Conservation (phyloP, 1,139 yeast genomes). For the Pneumocystis canis region DNA sequence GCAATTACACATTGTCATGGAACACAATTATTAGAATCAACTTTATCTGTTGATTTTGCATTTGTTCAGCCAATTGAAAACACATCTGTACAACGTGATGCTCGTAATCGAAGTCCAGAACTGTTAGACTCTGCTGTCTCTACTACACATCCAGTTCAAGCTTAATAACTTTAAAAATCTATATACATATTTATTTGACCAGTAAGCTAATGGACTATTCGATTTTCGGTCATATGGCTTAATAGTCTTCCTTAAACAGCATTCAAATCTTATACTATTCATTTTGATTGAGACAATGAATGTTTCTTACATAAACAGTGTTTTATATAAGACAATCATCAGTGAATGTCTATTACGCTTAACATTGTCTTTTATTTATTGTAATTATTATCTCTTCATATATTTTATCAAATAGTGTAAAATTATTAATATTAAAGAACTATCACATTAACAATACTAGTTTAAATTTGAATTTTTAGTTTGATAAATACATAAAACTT, state of each 20-base stretch:
- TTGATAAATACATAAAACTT: slow-evolving; percentile 51
- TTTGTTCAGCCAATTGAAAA: slow-evolving; percentile 23
- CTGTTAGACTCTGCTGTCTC: background rate
- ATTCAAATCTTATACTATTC: background rate
- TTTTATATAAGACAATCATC: background rate
- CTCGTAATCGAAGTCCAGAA: slow-evolving; percentile 2
- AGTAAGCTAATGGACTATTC: background rate
- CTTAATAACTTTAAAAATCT: slow-evolving; percentile 12
- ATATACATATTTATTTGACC: background rate
- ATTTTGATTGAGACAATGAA: slow-evolving; percentile 2
- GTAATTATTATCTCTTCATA: slow-evolving; percentile 35
- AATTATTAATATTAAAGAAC: slow-evolving; percentile 66
- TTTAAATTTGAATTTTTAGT: slow-evolving; percentile 65
- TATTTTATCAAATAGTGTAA: slow-evolving; percentile 47
- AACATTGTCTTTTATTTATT: slow-evolving; percentile 21
- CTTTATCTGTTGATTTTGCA: slow-evolving; percentile 28
- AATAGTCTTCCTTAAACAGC: background rate
- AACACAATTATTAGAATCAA: slow-evolving; percentile 25
- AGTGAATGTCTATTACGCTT: background rate
- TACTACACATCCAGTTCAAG: slow-evolving; percentile 12
- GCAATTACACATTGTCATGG: slow-evolving; percentile 26
- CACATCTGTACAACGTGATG: slow-evolving; percentile 6
- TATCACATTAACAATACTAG: slow-evolving; percentile 60
- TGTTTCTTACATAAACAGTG: background rate
- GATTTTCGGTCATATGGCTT: background rate